Evolutionary conservation across 2,329 filamentous ascomycete genomes (phyloP), one percentile per base, ranked within the genome.

Genomic region (Cladosporium sp.): DNA sequence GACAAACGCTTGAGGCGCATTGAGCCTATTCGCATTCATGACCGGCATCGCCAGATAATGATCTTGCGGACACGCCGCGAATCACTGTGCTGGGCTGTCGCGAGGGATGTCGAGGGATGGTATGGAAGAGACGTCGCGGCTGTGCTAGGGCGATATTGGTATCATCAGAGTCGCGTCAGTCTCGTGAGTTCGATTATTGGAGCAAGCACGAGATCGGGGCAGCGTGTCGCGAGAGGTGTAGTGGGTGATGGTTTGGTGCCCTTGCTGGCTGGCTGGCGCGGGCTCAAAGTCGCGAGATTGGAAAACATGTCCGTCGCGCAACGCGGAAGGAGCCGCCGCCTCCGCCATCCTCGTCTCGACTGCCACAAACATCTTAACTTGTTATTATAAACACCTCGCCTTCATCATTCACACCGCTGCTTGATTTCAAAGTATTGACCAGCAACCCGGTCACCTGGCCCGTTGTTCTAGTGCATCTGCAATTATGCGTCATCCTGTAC

Each of bases 1-100:
- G 66, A 94, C 86, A 70, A 96, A 94, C 42, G 91, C 90, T 77
- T 96, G 90, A 48, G 91, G 91, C 64, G 82, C 81, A 68, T 82
- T 77, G 71, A 78, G 53, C 35, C 70, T 65, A 34, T 61, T 67
- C 17, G 61, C 58, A 42, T 70, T 70, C 54, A 57, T 57, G 19
- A 45, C 40, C 22, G 52, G 40, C 52, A 55, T 55, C 20, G 40
- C 22, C 40, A 24, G 32, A 19, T 44, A n/a, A 28, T 24, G 24
- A 28, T 13, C 19, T 28, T 19, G 28, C 40, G 40, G 40, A 47
- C 52, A 32, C 52, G 52, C 52, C 52, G 32, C 40, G 24, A 32
- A 36, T 44, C 37, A 42, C 19, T 45, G 40, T 37, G 20, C 32
- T 50, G 25, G 39, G 12, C 20, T 17, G 35, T 35, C 15, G 24